A percentile compares a stretch with the other conserved stretches of the same genome.
Evolutionary conservation across 1,139 yeast genomes (phyloP).

Genomic region (Taphrina wiesneri): DNA sequence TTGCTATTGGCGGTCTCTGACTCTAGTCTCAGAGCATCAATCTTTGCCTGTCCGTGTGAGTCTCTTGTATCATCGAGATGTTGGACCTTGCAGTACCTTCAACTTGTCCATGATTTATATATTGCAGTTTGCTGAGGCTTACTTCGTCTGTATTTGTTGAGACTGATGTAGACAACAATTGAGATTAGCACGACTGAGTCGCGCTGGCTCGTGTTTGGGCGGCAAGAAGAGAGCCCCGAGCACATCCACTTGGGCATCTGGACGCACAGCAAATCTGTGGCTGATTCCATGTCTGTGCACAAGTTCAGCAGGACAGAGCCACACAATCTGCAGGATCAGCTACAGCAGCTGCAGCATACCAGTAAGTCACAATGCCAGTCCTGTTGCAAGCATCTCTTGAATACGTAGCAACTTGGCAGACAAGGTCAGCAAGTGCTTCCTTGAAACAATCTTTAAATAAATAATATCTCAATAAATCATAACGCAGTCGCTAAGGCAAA

Average conservation of each 20-base stretch:
- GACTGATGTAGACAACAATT: background rate
- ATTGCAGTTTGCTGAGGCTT: background rate
- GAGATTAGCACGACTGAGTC: background rate
- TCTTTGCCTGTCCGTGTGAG: slow-evolving; percentile 55
- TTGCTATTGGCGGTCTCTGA: slow-evolving; percentile 97
- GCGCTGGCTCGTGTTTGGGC: slow-evolving; percentile 2
- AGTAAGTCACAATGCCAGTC: no score
- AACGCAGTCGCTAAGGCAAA: background rate
- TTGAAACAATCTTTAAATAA: background rate
- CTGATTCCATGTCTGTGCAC: background rate
- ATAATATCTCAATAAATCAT: background rate
- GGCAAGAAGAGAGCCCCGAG: slow-evolving; percentile 4
- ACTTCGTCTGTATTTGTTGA: background rate
- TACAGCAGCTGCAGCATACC: no score
- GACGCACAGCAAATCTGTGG: background rate
- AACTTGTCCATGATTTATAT: slow-evolving; percentile 18
- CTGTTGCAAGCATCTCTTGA: background rate
- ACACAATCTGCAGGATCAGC: no score
- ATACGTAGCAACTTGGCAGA: background rate
- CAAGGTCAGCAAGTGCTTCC: background rate
- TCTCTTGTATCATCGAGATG: background rate
- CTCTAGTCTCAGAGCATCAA: slow-evolving; percentile 85
- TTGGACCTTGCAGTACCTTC: slow-evolving; percentile 7
- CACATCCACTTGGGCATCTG: no score
- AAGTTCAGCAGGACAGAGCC: no score